Base-by-base conservation (phyloP, 352 stramenopile species). In the Globisporangium irregulare region DNA sequence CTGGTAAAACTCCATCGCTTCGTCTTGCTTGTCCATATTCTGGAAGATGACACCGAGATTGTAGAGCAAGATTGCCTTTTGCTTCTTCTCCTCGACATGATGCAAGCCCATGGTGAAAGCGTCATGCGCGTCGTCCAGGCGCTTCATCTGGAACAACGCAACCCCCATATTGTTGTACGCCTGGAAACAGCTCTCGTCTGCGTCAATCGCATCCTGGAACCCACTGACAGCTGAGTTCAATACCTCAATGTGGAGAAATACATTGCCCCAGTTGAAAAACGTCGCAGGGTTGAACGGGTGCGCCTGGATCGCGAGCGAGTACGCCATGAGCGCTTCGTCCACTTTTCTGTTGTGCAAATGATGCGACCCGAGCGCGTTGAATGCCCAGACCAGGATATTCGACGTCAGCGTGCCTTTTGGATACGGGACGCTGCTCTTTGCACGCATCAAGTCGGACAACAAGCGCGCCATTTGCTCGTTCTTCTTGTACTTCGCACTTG, bases 241-340 rank as follows among this genome's bases (percentile, higher is more conserved):
- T 25, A 74, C 73, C 20, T 80, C 64, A 0, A 81, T 81, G 20
- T 76, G 68, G 4, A 88, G 51, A 54, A 81, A 90, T 34, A 80
- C 74, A 50, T 86, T 88, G 43, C 73, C 78, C 8, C 80, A 74
- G 54, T 90, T 90, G 27, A 87, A 87, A n/a, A 78, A 75, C 18
- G 78, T 76, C 43, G 74, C 69, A 2, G 76, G 43, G 24, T 75
- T 72, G 15, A 53, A 71, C 36, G 80, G 70, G 41, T 85, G 66
- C 14, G 76, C 77, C 46, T 86, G 76, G 38, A 87, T 84, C 3
- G 79, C 82, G 3, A 86, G 50, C 10, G 80, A 82, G 36, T 87
- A 88, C 0, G 80, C 74, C 65, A 79, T 77, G 2, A 90, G 64
- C 1, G 82, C 82, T 9, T 90, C 78, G 43, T 90, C 78, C 4